Conservation (phyloP, 768 basidiomycete genomes). For the Termitomyces sp. region DNA sequence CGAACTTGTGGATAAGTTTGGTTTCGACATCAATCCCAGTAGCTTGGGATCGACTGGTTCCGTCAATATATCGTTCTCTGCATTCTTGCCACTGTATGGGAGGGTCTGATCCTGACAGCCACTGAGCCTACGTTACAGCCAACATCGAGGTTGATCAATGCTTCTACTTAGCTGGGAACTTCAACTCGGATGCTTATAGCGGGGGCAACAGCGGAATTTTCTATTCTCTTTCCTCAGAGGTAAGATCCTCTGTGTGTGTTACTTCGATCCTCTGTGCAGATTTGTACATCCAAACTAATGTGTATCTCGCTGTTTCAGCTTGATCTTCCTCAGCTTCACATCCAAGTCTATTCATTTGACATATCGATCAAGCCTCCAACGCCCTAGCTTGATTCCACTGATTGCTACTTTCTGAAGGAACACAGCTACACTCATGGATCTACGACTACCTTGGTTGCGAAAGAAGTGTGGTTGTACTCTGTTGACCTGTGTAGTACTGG, state of each 20-base stretch:
- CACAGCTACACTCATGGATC: no score
- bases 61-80: slow-evolving; percentile 28
- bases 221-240: slow-evolving; percentile 26
- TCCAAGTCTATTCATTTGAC: no score
- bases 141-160: slow-evolving; percentile 29
- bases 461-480: neutral
- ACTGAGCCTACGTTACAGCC: slow-evolving; percentile 12
- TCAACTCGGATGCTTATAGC: slow-evolving; percentile 27
- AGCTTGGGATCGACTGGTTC: slow-evolving; percentile 26
- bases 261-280: slow-evolving; percentile 2
- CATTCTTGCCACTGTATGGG: slow-evolving; percentile 26
- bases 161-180: slow-evolving; percentile 28
- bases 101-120: neutral
- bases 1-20: slow-evolving; percentile 19
- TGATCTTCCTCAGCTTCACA: no score
- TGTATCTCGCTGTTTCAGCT: no score
- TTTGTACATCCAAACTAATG: no score
- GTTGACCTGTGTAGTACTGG: no score
- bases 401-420: no score
- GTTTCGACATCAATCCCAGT: slow-evolving; percentile 19
- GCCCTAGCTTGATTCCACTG: no score
- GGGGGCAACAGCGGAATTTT: slow-evolving; percentile 27
- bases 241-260: slow-evolving; percentile 19
- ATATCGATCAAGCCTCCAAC: no score
- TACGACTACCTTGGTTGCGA: no score